These are phyloP conservation scores for Puccinia hordei DNA, from an alignment of 1,284 basidiomycete species.

Conservation along the genomic window DNA sequence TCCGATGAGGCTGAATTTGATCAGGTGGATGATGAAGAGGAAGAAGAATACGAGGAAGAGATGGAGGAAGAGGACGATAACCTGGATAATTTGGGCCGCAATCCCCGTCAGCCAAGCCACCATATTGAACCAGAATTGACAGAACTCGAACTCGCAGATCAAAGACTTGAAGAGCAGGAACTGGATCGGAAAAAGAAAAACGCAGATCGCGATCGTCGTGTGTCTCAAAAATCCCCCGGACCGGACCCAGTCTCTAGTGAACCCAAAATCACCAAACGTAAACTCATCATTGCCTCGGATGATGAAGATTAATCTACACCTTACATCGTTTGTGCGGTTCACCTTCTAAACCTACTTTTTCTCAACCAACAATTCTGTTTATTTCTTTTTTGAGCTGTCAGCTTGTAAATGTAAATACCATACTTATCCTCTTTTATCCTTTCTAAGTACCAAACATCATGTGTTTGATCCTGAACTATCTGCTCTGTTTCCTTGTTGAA, in stretches of 20 bases:
- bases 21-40: slow-evolving; percentile 51
- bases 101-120: slow-evolving; percentile 42
- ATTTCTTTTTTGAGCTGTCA: too few relatives aligned
- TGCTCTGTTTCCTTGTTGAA: neutral
- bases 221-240: neutral
- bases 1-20: slow-evolving; percentile 52
- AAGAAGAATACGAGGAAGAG: slow-evolving; percentile 54
- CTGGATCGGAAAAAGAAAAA: slow-evolving; percentile 1
- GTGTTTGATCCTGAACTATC: neutral
- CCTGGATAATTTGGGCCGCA: slow-evolving; percentile 55
- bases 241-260: neutral
- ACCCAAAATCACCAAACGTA: slow-evolving; percentile 26
- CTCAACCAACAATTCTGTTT: too few relatives aligned
- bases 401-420: too few relatives aligned
- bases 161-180: slow-evolving; percentile 31
- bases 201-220: slow-evolving; percentile 1
- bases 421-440: neutral
- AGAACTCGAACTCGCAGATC: too few relatives aligned
- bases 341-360: neutral
- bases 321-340: too few relatives aligned
- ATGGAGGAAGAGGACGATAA: neutral
- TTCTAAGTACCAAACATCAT: neutral
- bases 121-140: neutral
- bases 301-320: slow-evolving; percentile 47
- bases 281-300: slow-evolving; percentile 46